Conservation (phyloP, 192 early-diverging fungal species). For the Coemansia sp. region DNA sequence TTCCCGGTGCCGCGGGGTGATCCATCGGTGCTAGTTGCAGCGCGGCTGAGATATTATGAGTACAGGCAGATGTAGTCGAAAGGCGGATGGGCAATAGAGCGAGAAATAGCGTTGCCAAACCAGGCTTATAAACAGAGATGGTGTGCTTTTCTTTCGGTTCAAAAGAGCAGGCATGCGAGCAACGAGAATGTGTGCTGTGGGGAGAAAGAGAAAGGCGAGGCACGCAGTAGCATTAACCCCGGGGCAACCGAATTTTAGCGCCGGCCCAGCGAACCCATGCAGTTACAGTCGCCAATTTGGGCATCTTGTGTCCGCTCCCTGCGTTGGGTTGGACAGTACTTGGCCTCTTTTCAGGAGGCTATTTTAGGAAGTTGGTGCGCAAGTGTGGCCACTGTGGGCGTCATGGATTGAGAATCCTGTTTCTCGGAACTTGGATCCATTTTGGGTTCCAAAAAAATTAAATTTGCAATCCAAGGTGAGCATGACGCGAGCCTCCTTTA, state of each 20-base stretch:
- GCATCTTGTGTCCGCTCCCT: not conserved
- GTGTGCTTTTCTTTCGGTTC: not conserved
- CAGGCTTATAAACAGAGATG: not conserved
- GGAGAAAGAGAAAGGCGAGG: not conserved
- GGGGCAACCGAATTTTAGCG: constrained; percentile 1
- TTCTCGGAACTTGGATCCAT: no score
- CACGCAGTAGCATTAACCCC: not conserved
- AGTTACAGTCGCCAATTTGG: not conserved
- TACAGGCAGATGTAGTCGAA: not conserved
- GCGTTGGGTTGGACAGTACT: not conserved
- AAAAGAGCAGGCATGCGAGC: not conserved
- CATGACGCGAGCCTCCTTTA: no score
- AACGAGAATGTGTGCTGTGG: constrained; percentile 5
- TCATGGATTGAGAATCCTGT: no score
- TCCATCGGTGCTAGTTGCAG: not conserved
- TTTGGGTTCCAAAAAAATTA: no score
- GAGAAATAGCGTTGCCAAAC: not conserved
- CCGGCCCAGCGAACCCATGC: not conserved
- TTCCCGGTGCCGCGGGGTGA: not conserved
- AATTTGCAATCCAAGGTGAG: no score
- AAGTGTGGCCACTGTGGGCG: no score
- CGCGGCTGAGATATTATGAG: not conserved
- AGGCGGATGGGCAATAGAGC: not conserved
- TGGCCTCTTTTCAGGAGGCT: not conserved
- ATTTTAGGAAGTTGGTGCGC: not conserved